Conservation (phyloP, 441 rosid genomes). For the Corymbia calophylla region DNA sequence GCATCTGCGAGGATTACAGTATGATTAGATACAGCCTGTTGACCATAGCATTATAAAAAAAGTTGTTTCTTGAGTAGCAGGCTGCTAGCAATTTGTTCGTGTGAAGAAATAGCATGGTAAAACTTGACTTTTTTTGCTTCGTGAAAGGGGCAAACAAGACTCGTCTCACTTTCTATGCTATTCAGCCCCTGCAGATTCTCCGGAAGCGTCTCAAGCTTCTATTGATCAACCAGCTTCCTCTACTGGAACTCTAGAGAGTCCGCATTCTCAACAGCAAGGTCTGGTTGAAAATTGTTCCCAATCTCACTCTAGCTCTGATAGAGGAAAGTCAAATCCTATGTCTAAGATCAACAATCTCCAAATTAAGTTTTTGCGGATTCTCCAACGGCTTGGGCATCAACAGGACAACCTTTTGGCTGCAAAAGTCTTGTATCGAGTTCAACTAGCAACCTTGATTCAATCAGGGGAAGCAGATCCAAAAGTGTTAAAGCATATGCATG, state of each 20-base stretch:
- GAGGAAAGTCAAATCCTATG: slow-evolving; percentile 38
- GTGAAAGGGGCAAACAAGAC: neutral
- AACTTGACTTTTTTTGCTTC: neutral
- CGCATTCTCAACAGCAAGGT: slow-evolving; percentile 27
- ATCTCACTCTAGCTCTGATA: slow-evolving; percentile 8
- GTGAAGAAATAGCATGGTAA: neutral
- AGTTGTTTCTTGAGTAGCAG: neutral
- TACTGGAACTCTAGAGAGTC: slow-evolving; percentile 26
- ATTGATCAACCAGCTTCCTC: slow-evolving; percentile 32
- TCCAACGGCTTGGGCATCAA: slow-evolving; percentile 51
- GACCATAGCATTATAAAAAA: neutral
- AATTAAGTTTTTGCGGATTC: slow-evolving; percentile 64
- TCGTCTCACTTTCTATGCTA: slow-evolving; percentile 11
- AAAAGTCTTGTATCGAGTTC: slow-evolving; percentile 73
- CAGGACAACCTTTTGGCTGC: slow-evolving; percentile 60
- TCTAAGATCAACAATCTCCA: slow-evolving; percentile 62
- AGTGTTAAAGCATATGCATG: slow-evolving; percentile 37
- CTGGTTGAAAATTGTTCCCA: slow-evolving; percentile 30
- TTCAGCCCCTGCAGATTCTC: slow-evolving; percentile 27
- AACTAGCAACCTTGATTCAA: slow-evolving; percentile 69
- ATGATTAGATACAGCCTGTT: neutral
- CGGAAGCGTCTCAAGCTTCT: slow-evolving; percentile 23
- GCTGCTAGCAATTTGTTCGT: neutral
- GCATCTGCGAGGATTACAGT: neutral
- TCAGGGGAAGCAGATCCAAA: slow-evolving; percentile 63